Evolutionary conservation across 2,329 filamentous ascomycete species (phyloP), one percentile per base, ranked within the genome.

Genomic region (Sporothrix brasiliensis): DNA sequence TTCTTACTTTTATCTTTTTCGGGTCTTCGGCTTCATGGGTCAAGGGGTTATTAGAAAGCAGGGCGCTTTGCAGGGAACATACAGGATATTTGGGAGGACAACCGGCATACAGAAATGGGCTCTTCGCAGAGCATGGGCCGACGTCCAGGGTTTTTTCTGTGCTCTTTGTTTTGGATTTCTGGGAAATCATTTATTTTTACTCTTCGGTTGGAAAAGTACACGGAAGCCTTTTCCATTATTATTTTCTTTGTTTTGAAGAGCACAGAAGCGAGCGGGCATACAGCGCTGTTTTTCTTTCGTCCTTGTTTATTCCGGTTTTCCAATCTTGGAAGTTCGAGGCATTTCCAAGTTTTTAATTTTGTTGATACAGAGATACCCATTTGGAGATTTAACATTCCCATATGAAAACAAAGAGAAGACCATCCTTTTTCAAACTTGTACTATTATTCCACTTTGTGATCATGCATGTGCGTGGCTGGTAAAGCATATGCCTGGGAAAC

Each of bases 291-390:
- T 63, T 63, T 30, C 14, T n/a, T 52, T 66, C 14, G 3, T 7
- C 13, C 9, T 14, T 13, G 21, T 53, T 39, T 67, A 24, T 44
- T 34, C 11, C 14, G 53, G 56, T 11, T 61, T 44, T 44, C 63
- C 30, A 50, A 30, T 39, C 30, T 24, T 30, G 65, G 49, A 49
- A 41, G 49, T 39, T 61, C 58, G n/a, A 24, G 58, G n/a, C 58
- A 44, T 61, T 44, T 44, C n/a, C 19, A 47, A 34, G n/a, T n/a
- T 58, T 58, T 54, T 56, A 54, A 47, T 56, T 49, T 58, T 30
- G 39, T 47, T 53, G 30, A 58, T 68, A 47, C 13, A 68, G 66
- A 68, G 66, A 68, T 68, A 68, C 66, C 66, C 66, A 49, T 68
- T 58, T 56, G 66, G 66, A 56, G 21, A 47, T 14, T 19, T 39